Evolutionary conservation across 164 flowering plant genomes (phyloP), one percentile per base, ranked within the genome.

Genomic region (Brasenia schreberi): DNA sequence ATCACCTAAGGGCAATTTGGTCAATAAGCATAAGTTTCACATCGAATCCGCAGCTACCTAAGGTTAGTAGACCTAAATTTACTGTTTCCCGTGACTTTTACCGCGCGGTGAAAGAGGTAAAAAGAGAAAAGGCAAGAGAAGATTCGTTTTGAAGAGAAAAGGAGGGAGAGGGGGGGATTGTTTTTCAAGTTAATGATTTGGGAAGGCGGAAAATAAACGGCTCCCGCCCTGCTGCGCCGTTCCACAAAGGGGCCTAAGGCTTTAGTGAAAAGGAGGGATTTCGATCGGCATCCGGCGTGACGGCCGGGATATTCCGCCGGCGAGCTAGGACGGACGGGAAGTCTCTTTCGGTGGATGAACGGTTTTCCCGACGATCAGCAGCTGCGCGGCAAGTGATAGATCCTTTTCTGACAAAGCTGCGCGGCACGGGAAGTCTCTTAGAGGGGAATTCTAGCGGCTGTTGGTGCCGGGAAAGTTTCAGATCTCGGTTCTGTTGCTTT

Each of bases 371-470:
- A 49, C 56, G 56, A 49, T 9, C 16, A 9, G 56, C 16, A 49
- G 43, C 3, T 27, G 43, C 18, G 68, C 64, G 71, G 74, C 56
- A 49, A 12, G 14, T 49, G 56, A 9, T 49, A 49, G 56, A 12
- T 49, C 12, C 56, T 49, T 14, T 49, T 49, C 16, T 49, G 56
- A 49, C 56, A 0, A 3, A 49, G 56, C 56, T 49, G 56, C 16
- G n/a, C n/a, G n/a, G n/a, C n/a, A n/a, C n/a, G n/a, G n/a, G n/a
- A n/a, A n/a, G n/a, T n/a, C n/a, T n/a, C 16, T 9, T 49, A 9
- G 56, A 49, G 16, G 56, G 39, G 56, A 49, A 49, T 49, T 49
- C 56, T 14, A 14, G 56, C 56, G 56, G 7, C 12, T 45, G 53
- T 12, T 45, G 53, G 56, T 9, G 56, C 10, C 16, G 10, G 4